A percentile compares a stretch with the other conserved stretches of the same genome.
phyloP scores from a whole-genome alignment of 2,329 filamentous ascomycete genomes.

The Aspergillus sp. region DNA sequence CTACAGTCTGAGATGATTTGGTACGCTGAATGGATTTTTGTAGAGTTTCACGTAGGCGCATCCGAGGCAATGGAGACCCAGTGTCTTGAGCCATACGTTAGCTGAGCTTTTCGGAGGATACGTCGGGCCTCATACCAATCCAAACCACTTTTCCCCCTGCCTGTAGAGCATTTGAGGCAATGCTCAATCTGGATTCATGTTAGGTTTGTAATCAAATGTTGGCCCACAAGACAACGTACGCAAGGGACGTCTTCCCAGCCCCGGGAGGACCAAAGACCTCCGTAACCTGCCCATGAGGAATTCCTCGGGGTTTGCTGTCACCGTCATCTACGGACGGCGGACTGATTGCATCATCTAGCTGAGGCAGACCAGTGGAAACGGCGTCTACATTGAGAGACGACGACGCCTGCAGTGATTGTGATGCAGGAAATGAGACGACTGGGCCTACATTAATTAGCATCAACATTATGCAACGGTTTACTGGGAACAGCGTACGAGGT shows the following conservation, averaged over 20 bases:
- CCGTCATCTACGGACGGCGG: constrained; percentile 8
- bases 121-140: constrained; percentile 63
- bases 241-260: constrained; percentile 79
- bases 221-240: constrained; percentile 53
- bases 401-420: constrained; percentile 36
- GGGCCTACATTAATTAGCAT: constrained; percentile 24
- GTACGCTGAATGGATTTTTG: constrained; percentile 12
- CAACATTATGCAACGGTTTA: background rate
- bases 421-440: constrained; percentile 36
- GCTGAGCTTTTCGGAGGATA: background rate
- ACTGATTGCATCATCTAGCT: constrained; percentile 45
- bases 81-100: constrained; percentile 41
- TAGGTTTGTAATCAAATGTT: constrained; percentile 11
- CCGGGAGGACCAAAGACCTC: constrained; percentile 89
- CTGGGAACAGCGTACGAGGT: constrained; percentile 24
- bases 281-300: constrained; percentile 74
- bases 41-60: constrained; percentile 52
- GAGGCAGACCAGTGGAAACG: constrained; percentile 46
- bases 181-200: constrained; percentile 62
- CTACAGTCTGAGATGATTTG: constrained; percentile 9
- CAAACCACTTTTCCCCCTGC: constrained; percentile 69
- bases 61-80: constrained; percentile 48
- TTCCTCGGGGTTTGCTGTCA: constrained; percentile 50
- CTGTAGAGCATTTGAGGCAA: constrained; percentile 63
- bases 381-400: constrained; percentile 17